Evolutionary conservation across 2,329 filamentous ascomycete species (phyloP).

Genomic region (Hypoxylon sp.): DNA sequence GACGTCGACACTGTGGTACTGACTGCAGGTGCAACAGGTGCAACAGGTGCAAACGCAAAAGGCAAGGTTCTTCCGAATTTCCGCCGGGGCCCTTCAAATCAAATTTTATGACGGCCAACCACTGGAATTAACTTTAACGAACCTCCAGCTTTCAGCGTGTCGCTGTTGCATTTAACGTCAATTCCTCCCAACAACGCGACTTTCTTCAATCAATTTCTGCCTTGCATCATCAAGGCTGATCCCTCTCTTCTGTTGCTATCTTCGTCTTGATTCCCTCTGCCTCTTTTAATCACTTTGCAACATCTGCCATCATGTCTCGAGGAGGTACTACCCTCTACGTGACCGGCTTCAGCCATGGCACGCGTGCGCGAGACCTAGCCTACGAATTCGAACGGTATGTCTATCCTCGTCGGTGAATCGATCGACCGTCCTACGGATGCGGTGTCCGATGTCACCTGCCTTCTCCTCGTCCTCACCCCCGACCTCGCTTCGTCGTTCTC

Average conservation of each 20-base stretch:
- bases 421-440: constrained; percentile 59
- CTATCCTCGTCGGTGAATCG: constrained; percentile 65
- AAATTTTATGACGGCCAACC: constrained; percentile 38
- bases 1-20: constrained; percentile 22
- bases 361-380: constrained; percentile 97
- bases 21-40: constrained; percentile 2
- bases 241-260: constrained; percentile 4
- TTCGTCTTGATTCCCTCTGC: not conserved
- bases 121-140: not conserved
- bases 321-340: constrained; percentile 96
- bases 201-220: constrained; percentile 17
- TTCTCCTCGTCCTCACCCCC: constrained; percentile 52
- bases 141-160: constrained; percentile 24
- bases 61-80: constrained; percentile 30
- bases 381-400: constrained; percentile 99
- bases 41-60: not conserved
- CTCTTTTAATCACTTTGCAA: constrained; percentile 20
- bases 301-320: constrained; percentile 78
- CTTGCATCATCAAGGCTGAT: constrained; percentile 36
- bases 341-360: constrained; percentile 98
- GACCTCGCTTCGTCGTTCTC: constrained; percentile 51
- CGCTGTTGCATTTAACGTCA: constrained; percentile 33
- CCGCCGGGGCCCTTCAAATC: constrained; percentile 31
- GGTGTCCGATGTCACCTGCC: constrained; percentile 57
- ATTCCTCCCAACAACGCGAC: constrained; percentile 30